A percentile compares a stretch with the other conserved stretches of the same genome.
These are phyloP conservation scores for Chlorociboria aeruginascens DNA, from an alignment of 495 filamentous ascomycete species.

Conservation along the genomic window DNA sequence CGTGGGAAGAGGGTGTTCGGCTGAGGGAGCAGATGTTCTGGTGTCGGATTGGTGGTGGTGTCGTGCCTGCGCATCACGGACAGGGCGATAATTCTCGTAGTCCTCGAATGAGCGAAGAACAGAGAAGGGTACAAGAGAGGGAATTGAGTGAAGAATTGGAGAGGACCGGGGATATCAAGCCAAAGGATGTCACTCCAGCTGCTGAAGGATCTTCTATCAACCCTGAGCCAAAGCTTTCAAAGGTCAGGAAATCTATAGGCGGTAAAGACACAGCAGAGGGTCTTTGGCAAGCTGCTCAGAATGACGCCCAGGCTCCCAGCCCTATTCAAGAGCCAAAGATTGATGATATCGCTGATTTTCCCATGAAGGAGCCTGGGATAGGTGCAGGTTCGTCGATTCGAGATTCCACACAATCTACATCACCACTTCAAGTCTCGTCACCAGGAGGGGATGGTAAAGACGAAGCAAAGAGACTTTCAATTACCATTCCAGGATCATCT, in stretches of 20 bases:
- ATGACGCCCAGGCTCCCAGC: slow-evolving; percentile 3
- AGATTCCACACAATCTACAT: slow-evolving; percentile 10
- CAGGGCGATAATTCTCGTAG: slow-evolving; percentile 9
- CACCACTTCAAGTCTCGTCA: slow-evolving; percentile 6
- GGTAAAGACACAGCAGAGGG: slow-evolving; percentile 4
- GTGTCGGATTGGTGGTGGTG: slow-evolving; percentile 58
- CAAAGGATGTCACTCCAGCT: slow-evolving; percentile 15
- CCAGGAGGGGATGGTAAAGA: slow-evolving; percentile 6
- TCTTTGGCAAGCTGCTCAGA: slow-evolving; percentile 4
- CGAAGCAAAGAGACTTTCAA: slow-evolving; percentile 14
- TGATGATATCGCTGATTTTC: not conserved
- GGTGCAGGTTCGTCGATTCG: not conserved
- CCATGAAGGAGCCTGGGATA: not conserved
- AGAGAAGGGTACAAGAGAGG: slow-evolving; percentile 13
- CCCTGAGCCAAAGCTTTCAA: not conserved
- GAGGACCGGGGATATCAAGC: slow-evolving; percentile 14
- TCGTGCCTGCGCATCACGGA: slow-evolving; percentile 11
- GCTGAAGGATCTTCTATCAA: not conserved
- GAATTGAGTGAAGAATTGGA: slow-evolving; percentile 17
- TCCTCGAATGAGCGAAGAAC: slow-evolving; percentile 9
- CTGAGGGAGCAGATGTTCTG: slow-evolving; percentile 94
- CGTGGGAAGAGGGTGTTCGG: slow-evolving; percentile 88
- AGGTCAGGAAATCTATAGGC: not conserved
- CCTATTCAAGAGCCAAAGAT: not conserved
- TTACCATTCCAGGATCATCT: slow-evolving; percentile 17